phyloP scores from a whole-genome alignment of 495 filamentous ascomycete genomes.

The Xylaria scruposa region DNA sequence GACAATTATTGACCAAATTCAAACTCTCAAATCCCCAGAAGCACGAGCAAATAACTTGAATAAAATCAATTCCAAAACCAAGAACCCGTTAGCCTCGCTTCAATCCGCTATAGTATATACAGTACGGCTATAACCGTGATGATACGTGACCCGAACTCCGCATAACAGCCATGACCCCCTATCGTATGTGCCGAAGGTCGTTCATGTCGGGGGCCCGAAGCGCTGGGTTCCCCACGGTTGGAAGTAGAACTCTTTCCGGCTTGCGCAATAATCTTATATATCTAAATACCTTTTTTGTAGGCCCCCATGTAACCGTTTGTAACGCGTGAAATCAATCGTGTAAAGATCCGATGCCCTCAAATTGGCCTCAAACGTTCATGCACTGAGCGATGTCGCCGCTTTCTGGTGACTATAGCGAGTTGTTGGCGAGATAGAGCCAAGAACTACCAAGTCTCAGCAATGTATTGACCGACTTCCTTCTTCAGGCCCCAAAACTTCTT shows the following conservation, averaged over 20 bases:
- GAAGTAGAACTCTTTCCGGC: background rate
- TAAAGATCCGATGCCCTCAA: background rate
- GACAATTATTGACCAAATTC: background rate
- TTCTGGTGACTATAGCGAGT: background rate
- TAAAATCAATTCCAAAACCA: background rate
- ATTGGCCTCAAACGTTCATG: background rate
- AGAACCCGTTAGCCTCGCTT: background rate
- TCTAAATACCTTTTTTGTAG: constrained; percentile 10
- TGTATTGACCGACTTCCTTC: constrained; percentile 85
- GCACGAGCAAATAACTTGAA: background rate
- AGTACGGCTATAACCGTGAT: background rate
- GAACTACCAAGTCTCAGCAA: constrained; percentile 73
- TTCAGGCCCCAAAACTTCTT: constrained; percentile 80
- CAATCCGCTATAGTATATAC: constrained; percentile 4
- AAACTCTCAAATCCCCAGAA: background rate
- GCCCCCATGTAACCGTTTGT: background rate
- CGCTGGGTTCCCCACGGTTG: background rate
- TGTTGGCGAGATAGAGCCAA: background rate
- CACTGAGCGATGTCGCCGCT: background rate
- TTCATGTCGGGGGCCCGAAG: background rate
- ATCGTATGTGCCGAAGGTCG: background rate
- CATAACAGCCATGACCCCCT: background rate
- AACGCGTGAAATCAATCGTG: background rate
- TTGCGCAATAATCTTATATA: constrained; percentile 3
- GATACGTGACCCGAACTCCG: background rate